Conservation (phyloP, 1,284 basidiomycete species). For the Schizophyllum commune region DNA sequence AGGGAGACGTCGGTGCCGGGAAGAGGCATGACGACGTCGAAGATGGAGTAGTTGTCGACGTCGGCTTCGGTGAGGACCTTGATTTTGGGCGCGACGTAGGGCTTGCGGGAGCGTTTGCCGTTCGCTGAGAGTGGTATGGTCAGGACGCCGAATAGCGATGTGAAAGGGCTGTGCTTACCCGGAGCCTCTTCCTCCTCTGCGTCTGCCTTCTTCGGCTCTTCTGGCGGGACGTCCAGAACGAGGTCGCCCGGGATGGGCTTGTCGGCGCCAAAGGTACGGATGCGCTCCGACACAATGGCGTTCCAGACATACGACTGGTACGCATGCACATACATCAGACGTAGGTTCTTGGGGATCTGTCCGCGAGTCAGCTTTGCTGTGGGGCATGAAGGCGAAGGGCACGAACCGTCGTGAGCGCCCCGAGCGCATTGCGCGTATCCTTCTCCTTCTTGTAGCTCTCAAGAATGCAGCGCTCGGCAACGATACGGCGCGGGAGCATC, state of each 20-base stretch:
- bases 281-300: conserved; percentile 87
- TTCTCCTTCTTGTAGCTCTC: conserved; percentile 83
- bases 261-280: conserved; percentile 70
- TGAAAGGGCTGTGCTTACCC: no score
- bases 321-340: conserved; percentile 97
- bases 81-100: conserved; percentile 49
- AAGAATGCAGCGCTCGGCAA: conserved; percentile 88
- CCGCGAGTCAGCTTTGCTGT: not conserved
- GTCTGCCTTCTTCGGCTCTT: conserved; percentile 25
- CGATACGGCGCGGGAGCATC: conserved; percentile 80
- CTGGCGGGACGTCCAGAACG: conserved; percentile 49
- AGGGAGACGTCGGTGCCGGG: conserved; percentile 91
- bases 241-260: conserved; percentile 83
- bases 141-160: conserved; percentile 10
- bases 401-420: conserved; percentile 76
- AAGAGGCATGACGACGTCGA: conserved; percentile 93
- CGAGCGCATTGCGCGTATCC: conserved; percentile 76
- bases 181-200: conserved; percentile 38
- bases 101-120: conserved; percentile 37
- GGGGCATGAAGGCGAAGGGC: conserved; percentile 3
- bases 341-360: conserved; percentile 90
- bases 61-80: conserved; percentile 76
- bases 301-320: conserved; percentile 99
- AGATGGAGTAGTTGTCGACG: conserved; percentile 73
- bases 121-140: conserved; percentile 16